These are phyloP conservation scores for Wallacemonas sp. DNA, from an alignment of 208 protist genomes.

Conservation along the genomic window DNA sequence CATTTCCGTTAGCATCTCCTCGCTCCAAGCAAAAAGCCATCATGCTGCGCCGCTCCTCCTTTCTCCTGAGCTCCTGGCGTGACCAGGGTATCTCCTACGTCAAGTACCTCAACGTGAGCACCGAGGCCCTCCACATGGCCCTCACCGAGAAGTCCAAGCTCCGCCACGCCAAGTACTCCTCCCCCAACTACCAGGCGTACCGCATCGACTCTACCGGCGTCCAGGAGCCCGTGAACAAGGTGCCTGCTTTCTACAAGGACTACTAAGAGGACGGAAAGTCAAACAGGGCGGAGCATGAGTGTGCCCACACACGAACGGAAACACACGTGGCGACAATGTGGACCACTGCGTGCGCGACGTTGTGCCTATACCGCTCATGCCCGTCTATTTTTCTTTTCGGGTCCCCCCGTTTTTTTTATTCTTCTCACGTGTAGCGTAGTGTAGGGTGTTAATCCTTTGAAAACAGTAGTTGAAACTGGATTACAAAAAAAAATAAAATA, in stretches of 20 bases:
- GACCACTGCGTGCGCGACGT: too few species aligned
- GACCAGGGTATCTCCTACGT: slow-evolving; percentile 91
- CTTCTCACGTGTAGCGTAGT: slow-evolving; percentile 2
- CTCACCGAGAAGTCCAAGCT: slow-evolving; percentile 55
- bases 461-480: slow-evolving; percentile 14
- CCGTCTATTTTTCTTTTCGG: neutral
- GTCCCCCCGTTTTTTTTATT: neutral
- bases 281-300: too few species aligned
- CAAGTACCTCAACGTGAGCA: slow-evolving; percentile 91
- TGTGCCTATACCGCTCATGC: too few species aligned
- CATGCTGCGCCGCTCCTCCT: slow-evolving; percentile 67
- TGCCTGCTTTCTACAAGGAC: slow-evolving; percentile 68
- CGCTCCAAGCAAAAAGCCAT: too few species aligned
- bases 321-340: neutral
- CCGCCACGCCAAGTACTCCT: slow-evolving; percentile 78
- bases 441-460: slow-evolving; percentile 10
- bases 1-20: too few species aligned
- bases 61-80: slow-evolving; percentile 68
- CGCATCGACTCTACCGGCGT: slow-evolving; percentile 64
- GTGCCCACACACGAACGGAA: too few species aligned
- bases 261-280: slow-evolving; percentile 56
- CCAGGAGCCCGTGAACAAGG: slow-evolving; percentile 67
- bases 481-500: too few species aligned
- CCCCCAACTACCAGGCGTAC: slow-evolving; percentile 66
- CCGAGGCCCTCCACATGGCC: slow-evolving; percentile 82